Evolutionary conservation across 306 rosid genomes (phyloP).

Genomic region (Sicyos edulis): DNA sequence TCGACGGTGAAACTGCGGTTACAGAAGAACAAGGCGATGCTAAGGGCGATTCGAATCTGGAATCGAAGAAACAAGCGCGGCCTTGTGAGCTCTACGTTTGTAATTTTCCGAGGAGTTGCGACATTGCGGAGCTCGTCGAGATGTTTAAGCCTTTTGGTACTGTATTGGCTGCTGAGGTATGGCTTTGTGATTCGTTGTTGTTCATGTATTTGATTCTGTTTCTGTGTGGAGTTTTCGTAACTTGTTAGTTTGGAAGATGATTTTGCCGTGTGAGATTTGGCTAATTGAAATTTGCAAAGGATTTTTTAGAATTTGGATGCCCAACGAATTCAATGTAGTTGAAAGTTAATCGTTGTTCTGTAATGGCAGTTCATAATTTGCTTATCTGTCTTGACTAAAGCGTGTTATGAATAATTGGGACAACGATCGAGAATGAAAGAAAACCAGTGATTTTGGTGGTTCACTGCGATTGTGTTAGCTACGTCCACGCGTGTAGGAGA

Average conservation of each 20-base stretch:
- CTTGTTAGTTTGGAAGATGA: not conserved
- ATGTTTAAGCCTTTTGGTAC: constrained; percentile 53
- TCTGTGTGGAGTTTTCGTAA: not conserved
- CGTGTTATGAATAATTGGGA: no score
- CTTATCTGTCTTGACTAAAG: not conserved
- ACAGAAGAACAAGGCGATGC: constrained; percentile 13
- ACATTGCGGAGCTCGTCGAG: constrained; percentile 35
- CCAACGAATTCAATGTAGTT: not conserved
- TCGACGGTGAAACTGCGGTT: constrained; percentile 24
- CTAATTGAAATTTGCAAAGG: not conserved
- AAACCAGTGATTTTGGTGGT: no score
- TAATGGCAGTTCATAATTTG: not conserved
- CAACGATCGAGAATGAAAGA: no score
- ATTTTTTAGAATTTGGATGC: not conserved
- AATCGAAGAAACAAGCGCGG: constrained; percentile 22
- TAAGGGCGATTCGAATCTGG: constrained; percentile 17
- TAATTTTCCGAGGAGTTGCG: constrained; percentile 59
- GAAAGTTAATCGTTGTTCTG: not conserved
- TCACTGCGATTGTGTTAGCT: no score
- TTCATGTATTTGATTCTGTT: not conserved
- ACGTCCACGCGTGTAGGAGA: no score
- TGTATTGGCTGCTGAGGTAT: constrained; percentile 48
- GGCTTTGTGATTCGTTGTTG: not conserved
- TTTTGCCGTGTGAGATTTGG: not conserved
- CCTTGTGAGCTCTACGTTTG: constrained; percentile 56